These are phyloP conservation scores for Aspergillus hortae DNA, from an alignment of 2,329 filamentous ascomycete genomes.

Conservation along the genomic window DNA sequence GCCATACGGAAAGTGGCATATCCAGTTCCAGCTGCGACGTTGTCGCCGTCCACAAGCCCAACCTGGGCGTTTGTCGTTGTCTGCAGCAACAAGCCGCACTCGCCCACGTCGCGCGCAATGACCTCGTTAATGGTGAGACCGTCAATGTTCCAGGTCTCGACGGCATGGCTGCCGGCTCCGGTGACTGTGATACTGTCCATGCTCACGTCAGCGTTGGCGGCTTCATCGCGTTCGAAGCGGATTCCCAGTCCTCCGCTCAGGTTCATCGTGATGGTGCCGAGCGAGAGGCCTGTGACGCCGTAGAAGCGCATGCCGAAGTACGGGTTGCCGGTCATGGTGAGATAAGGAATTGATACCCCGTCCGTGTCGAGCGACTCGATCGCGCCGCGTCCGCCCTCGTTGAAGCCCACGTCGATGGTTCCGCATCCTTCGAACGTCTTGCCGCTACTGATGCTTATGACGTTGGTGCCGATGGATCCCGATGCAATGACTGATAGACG, in stretches of 20 bases:
- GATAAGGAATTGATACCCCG: conserved; percentile 8
- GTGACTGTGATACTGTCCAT: conserved; percentile 9
- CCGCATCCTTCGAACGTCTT: conserved; percentile 12
- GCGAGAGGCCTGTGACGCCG: conserved; percentile 5
- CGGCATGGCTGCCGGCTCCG: conserved; percentile 11
- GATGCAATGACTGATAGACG: conserved; percentile 9
- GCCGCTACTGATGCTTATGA: conserved; percentile 7
- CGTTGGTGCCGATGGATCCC: conserved; percentile 7
- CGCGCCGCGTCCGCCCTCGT: conserved; percentile 4
- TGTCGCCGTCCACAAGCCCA: conserved; percentile 7
- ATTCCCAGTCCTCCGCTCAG: conserved; percentile 10
- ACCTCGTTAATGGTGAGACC: conserved; percentile 10
- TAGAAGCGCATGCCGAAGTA: conserved; percentile 11
- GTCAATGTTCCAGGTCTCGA: conserved; percentile 14
- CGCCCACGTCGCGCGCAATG: conserved; percentile 9
- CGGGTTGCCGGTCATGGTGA: conserved; percentile 7
- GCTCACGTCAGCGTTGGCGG: conserved; percentile 7
- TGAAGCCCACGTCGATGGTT: conserved; percentile 6
- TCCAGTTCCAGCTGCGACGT: conserved; percentile 8
- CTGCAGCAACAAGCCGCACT: conserved; percentile 10
- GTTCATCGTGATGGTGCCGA: conserved; percentile 9
- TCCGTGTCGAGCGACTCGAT: conserved; percentile 9
- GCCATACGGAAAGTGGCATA: conserved; percentile 12
- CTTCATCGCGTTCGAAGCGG: conserved; percentile 12
- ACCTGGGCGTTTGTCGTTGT: conserved; percentile 8